Evolutionary conservation across 2,329 filamentous ascomycete species (phyloP), one percentile per base, ranked within the genome.

Genomic region (Thelonectria olida): DNA sequence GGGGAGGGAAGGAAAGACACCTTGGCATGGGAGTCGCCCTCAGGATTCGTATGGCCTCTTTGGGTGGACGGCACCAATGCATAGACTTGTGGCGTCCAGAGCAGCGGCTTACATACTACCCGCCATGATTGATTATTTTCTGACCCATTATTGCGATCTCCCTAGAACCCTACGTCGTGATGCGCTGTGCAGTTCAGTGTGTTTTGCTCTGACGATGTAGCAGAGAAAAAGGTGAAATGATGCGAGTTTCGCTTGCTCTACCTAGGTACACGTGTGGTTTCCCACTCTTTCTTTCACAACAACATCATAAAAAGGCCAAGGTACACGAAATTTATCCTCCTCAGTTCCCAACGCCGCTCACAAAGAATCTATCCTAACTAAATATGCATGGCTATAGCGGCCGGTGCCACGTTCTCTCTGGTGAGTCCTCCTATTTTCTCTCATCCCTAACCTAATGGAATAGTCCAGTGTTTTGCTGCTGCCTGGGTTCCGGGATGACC

Each of bases 371-470:
- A 69, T 69, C 65, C 57, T 61, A 62, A 62, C 44, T 57, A 22
- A 38, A 28, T 41, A 50, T 39, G 49, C 42, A 39, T 49, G 52
- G 50, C 41, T 39, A 15, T 34, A 10, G 31, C 31, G 31, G 12
- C 3, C 31, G 4, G 15, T 34, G 31, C 4, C 31, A 34, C 15
- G 13, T 15, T 27, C 25, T 27, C 25, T 27, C 25, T 45, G 15
- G 38, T 44, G 38, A 53, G 17, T 57, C 25, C 31, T 55, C 51
- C 55, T 15, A 41, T 31, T 52, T 22, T 27, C 23, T 38, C n/a
- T 23, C 12, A 53, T 34, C n/a, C 27, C 48, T 54, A 38, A 12
- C 23, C 48, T 66, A 82, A 53, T 82, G 81, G 64, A 83, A 83
- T 12, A 82, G 63, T 15, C 70, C 68, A 7, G 74, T 72, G 31